Evolutionary conservation across 352 stramenopile genomes (phyloP), one percentile per base, ranked within the genome.

Genomic region (Globisporangium viniferum): DNA sequence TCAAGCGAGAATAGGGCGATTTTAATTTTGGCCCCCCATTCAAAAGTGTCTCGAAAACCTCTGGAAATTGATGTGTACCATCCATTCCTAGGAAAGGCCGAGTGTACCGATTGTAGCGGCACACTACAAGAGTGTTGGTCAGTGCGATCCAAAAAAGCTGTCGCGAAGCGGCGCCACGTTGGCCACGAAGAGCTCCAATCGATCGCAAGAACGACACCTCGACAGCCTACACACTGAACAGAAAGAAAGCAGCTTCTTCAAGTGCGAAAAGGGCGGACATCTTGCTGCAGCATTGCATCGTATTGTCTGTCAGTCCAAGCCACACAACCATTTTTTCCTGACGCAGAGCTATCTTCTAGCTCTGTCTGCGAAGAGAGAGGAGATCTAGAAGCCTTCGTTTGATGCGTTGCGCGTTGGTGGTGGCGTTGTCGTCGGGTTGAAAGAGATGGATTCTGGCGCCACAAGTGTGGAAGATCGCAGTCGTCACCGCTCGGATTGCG

Each of bases 81-180:
- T 24, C 24, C 53, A 58, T 5, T 22, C 31, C 4, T 49, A 15
- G 44, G 44, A 51, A 51, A 51, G 44, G 44, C 18, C 18, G 20
- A 39, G 27, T 36, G 53, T 59, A 39, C 53, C 53, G 3, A 2
- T 39, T 24, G 7, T 22, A 59, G 8, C 10, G 53, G 53, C 4
- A 59, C 53, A 36, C n/a, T 0, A 2, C 12, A 59, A n/a, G 31
- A 58, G 27, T 44, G 54, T 2, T 49, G 44, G 44, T 51, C 44
- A 10, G 54, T 36, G 22, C 15, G 55, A 61, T 61, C 31, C 55
- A 61, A 46, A 61, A 46, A 46, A 18, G 2, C 22, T 36, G 8
- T 33, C 22, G 29, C 55, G 55, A 61, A 61, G 55, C 55, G 55
- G 24, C 55, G 55, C 31, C 14, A 61, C 9, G 31, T 51, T 51